A percentile compares a stretch with the other conserved stretches of the same genome.
These are phyloP conservation scores for Lipomyces yamadae DNA, from an alignment of 805 yeast genomes.

Conservation along the genomic window DNA sequence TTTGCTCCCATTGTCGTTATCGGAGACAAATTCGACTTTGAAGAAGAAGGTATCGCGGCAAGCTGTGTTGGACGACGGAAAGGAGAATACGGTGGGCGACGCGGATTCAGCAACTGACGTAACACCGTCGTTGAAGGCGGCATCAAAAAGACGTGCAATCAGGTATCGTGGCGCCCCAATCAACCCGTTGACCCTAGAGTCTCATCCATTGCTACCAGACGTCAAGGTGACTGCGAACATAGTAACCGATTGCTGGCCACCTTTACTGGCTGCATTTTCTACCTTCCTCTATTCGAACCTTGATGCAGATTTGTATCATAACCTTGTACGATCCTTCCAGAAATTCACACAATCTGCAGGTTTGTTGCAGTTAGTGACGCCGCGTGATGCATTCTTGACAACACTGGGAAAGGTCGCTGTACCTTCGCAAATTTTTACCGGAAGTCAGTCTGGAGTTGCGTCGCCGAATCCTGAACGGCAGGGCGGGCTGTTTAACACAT, in stretches of 20 bases:
- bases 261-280: conserved; percentile 53
- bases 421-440: conserved; percentile 37
- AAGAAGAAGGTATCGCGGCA: conserved; percentile 23
- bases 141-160: conserved; percentile 19
- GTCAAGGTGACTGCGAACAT: conserved; percentile 32
- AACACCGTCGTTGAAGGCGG: conserved; percentile 1
- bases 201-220: conserved; percentile 30
- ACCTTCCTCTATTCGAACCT: conserved; percentile 66
- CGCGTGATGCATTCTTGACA: conserved; percentile 61
- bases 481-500: conserved; percentile 21
- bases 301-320: conserved; percentile 72
- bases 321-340: conserved; percentile 73
- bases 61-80: conserved; percentile 10
- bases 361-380: conserved; percentile 58
- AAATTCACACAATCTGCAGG: conserved; percentile 84
- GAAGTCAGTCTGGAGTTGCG: conserved; percentile 14
- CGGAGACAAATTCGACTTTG: conserved; percentile 12
- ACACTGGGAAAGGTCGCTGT: conserved; percentile 44
- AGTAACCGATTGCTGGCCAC: conserved; percentile 43
- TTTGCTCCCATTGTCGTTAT: conserved; percentile 51
- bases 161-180: conserved; percentile 36
- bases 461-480: conserved; percentile 30
- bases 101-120: conserved; percentile 3
- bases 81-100: background rate
- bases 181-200: conserved; percentile 35